A percentile compares a stretch with the other conserved stretches of the same genome.
Evolutionary conservation across 257 asterid genomes (phyloP).

Genomic region (Nicotiana attenuata): DNA sequence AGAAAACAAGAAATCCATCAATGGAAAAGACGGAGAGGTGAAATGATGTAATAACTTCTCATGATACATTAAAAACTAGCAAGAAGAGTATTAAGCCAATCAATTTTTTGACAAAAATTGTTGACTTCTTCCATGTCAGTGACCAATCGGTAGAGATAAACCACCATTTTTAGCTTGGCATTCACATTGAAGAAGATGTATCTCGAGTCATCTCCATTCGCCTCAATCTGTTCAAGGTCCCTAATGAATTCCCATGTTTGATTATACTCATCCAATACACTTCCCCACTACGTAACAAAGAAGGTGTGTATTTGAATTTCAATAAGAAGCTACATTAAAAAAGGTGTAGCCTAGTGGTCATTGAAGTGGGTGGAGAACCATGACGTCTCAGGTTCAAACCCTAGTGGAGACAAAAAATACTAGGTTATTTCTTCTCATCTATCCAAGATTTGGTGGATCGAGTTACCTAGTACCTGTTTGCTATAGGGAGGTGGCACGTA

Average conservation of each 20-base stretch:
- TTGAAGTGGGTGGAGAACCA: no score
- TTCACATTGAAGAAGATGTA: neutral
- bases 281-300: neutral
- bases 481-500: no score
- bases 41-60: neutral
- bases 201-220: neutral
- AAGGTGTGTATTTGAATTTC: neutral
- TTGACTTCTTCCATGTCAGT: neutral
- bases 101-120: neutral
- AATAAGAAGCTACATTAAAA: neutral
- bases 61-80: neutral
- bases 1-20: conserved; percentile 4
- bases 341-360: no score
- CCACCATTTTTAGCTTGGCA: neutral
- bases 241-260: neutral
- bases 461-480: no score
- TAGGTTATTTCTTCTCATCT: no score
- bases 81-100: neutral
- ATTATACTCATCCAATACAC: neutral
- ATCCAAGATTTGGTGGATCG: no score
- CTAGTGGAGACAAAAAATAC: no score
- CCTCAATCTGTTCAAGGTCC: conserved; percentile 3
- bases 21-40: neutral
- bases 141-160: neutral
- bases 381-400: no score